Conservation (phyloP, 768 basidiomycete species). For the Rhizopogon roseolus region DNA sequence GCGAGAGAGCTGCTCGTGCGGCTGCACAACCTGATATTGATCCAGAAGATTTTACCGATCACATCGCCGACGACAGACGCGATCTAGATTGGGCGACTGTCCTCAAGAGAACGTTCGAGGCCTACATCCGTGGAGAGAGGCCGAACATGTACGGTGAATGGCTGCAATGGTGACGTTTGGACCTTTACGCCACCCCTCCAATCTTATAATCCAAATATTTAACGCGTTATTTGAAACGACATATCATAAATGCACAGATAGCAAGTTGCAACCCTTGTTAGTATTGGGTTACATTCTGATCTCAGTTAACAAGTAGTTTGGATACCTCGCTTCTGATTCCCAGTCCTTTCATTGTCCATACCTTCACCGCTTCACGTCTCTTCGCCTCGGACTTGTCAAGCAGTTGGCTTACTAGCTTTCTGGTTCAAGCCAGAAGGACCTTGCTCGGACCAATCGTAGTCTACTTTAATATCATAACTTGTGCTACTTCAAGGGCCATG, state of each 20-base stretch:
- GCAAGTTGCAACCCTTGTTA: slow-evolving; percentile 18
- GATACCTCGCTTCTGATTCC: slow-evolving; percentile 21
- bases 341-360: slow-evolving; percentile 21
- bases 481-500: neutral
- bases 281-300: slow-evolving; percentile 27
- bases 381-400: slow-evolving; percentile 12
- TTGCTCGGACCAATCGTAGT: slow-evolving; percentile 20
- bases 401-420: slow-evolving; percentile 11
- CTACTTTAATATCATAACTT: slow-evolving; percentile 18
- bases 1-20: slow-evolving; percentile 64
- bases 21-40: slow-evolving; percentile 29
- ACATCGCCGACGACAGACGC: slow-evolving; percentile 59
- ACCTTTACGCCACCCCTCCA: slow-evolving; percentile 9
- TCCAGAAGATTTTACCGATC: slow-evolving; percentile 34
- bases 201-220: slow-evolving; percentile 25
- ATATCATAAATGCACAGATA: slow-evolving; percentile 21
- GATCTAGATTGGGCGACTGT: slow-evolving; percentile 93
- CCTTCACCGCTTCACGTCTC: slow-evolving; percentile 9
- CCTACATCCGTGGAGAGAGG: slow-evolving; percentile 83
- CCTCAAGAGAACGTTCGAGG: slow-evolving; percentile 92
- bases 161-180: slow-evolving; percentile 41
- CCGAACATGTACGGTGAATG: slow-evolving; percentile 96
- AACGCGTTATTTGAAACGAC: slow-evolving; percentile 19
- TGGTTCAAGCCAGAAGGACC: slow-evolving; percentile 11
- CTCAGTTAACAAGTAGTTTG: slow-evolving; percentile 17